phyloP scores from a whole-genome alignment of 148 eudicot species.

The Fagopyrum homotropicum region DNA sequence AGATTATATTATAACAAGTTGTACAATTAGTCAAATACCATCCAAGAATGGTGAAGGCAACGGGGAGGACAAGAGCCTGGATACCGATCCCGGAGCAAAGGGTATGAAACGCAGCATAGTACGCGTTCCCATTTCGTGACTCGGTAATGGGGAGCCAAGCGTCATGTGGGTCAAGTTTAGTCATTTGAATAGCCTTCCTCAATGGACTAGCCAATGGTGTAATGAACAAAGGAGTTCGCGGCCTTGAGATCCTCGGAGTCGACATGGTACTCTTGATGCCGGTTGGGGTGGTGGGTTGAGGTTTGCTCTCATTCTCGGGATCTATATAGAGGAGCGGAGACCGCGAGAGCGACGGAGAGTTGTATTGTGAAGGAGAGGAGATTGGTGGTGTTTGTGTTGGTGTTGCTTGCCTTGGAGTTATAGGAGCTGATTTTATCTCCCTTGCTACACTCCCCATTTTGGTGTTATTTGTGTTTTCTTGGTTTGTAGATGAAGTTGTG shows the following conservation, averaged over 20 bases:
- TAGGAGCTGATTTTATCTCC: constrained; percentile 47
- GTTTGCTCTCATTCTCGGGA: not conserved
- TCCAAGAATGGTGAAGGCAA: constrained; percentile 79
- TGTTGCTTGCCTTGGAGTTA: constrained; percentile 49
- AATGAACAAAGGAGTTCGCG: constrained; percentile 34
- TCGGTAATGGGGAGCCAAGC: constrained; percentile 94
- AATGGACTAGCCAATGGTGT: constrained; percentile 58
- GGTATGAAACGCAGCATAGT: constrained; percentile 68
- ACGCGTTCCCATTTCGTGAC: constrained; percentile 64
- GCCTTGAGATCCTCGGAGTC: constrained; percentile 32
- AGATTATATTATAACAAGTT: not conserved
- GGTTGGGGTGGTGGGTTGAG: not conserved
- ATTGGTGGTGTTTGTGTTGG: constrained; percentile 26
- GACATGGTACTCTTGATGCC: not conserved
- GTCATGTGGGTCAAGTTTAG: constrained; percentile 76
- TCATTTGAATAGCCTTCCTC: constrained; percentile 51
- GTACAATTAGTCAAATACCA: constrained; percentile 38
- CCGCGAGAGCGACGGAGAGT: constrained; percentile 79
- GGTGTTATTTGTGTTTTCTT: not conserved
- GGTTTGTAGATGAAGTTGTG: not conserved
- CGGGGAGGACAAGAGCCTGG: constrained; percentile 73
- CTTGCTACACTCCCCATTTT: constrained; percentile 16
- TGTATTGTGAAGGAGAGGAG: constrained; percentile 62
- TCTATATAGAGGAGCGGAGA: constrained; percentile 58
- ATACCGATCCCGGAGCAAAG: constrained; percentile 68